These are phyloP conservation scores for Cercospora janseana DNA, from an alignment of 2,329 filamentous ascomycete genomes.

Conservation along the genomic window DNA sequence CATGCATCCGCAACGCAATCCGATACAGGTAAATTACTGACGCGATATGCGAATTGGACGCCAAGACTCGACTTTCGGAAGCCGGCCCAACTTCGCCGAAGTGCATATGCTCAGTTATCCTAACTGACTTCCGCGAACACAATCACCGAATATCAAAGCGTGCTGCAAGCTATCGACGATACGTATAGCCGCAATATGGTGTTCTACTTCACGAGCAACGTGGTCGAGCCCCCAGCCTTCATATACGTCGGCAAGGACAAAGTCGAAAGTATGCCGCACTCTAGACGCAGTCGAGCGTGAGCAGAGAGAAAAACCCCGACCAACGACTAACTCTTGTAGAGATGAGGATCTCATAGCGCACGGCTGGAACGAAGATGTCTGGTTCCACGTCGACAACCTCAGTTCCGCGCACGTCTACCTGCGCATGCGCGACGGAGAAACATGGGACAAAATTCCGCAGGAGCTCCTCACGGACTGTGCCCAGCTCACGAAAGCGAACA, in stretches of 20 bases:
- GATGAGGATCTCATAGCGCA: slow-evolving; percentile 95
- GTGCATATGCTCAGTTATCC: too few species aligned
- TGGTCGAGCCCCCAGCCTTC: slow-evolving; percentile 76
- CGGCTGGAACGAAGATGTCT: slow-evolving; percentile 93
- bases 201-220: slow-evolving; percentile 89
- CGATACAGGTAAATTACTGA: too few species aligned
- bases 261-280: slow-evolving; percentile 74
- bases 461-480: slow-evolving; percentile 80
- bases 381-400: slow-evolving; percentile 98
- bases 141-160: too few species aligned
- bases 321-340: slow-evolving; percentile 45
- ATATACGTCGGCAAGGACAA: slow-evolving; percentile 99
- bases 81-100: too few species aligned
- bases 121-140: too few species aligned
- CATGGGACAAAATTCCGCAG: slow-evolving; percentile 78
- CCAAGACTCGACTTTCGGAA: too few species aligned
- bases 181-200: slow-evolving; percentile 65
- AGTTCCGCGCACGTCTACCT: slow-evolving; percentile 97
- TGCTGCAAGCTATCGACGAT: too few species aligned
- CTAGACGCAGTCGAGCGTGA: slow-evolving; percentile 15
- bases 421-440: slow-evolving; percentile 69
- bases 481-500: slow-evolving; percentile 98
- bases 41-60: too few species aligned
- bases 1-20: not conserved
- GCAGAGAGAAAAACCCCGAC: not conserved